A percentile compares a stretch with the other conserved stretches of the same genome.
Evolutionary conservation across 2,329 filamentous ascomycete species (phyloP).

Genomic region (Cercospora sp.): DNA sequence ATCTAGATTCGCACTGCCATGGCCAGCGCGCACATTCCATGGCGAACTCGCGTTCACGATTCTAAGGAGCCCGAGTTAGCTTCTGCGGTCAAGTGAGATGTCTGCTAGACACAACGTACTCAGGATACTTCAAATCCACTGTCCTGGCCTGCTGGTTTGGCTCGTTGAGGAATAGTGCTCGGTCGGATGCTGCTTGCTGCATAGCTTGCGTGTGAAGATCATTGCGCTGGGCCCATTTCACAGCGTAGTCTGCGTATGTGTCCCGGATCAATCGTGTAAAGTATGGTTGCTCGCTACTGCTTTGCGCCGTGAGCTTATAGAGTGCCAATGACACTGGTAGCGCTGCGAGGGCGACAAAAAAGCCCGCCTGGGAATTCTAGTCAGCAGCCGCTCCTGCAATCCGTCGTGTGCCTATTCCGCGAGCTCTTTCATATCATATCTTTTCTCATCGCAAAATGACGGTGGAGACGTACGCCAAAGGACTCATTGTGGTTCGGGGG

Average conservation of each 20-base stretch:
- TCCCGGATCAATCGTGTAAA: conserved; percentile 58
- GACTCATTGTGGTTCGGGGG: conserved; percentile 48
- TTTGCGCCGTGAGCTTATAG: conserved; percentile 48
- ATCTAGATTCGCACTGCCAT: conserved; percentile 58
- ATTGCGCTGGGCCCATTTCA: conserved; percentile 58
- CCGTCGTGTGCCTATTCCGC: not conserved
- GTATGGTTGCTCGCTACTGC: conserved; percentile 43
- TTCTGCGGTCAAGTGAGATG: not conserved
- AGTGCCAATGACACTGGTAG: conserved; percentile 49
- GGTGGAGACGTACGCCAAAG: conserved; percentile 50
- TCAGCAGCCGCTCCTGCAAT: not conserved
- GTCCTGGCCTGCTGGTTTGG: conserved; percentile 47
- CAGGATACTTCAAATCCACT: conserved; percentile 61
- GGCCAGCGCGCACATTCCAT: conserved; percentile 64
- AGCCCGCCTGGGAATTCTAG: conserved; percentile 43
- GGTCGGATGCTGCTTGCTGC: conserved; percentile 63
- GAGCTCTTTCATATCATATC: not conserved
- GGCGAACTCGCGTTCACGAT: conserved; percentile 58
- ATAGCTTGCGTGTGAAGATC: conserved; percentile 60
- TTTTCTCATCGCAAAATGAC: not conserved
- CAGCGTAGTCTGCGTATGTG: conserved; percentile 56
- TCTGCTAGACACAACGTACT: conserved; percentile 53
- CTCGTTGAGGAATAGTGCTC: conserved; percentile 58
- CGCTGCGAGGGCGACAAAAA: conserved; percentile 49
- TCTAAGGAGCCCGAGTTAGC: conserved; percentile 9